Percentiles rank a stretch among this genome's conserved stretches.
These are phyloP conservation scores for Escallonia rubra DNA, from an alignment of 129 eudicot genomes.

Conservation along the genomic window DNA sequence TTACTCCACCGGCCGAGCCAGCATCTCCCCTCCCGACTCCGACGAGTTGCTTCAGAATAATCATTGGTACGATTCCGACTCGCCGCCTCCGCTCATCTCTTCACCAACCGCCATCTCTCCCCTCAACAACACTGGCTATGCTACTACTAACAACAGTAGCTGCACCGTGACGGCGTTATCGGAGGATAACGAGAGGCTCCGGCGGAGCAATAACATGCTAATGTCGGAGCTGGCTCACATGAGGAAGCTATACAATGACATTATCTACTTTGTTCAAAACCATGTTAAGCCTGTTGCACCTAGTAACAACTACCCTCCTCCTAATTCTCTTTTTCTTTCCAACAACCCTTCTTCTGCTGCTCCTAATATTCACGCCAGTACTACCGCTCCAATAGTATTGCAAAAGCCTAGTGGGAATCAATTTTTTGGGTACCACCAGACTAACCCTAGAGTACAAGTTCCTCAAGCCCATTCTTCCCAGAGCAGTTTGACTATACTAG, in stretches of 20 bases:
- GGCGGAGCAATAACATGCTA: slow-evolving; percentile 77
- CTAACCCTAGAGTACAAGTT: slow-evolving; percentile 15
- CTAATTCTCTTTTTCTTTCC: slow-evolving; percentile 22
- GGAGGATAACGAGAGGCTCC: slow-evolving; percentile 76
- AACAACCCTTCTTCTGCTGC: slow-evolving; percentile 8
- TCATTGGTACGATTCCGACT: slow-evolving; percentile 32
- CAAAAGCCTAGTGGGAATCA: slow-evolving; percentile 24
- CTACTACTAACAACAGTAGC: no score
- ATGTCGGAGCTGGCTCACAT: slow-evolving; percentile 86
- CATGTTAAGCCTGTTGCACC: slow-evolving; percentile 88
- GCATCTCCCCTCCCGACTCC: slow-evolving; percentile 81
- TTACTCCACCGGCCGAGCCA: slow-evolving; percentile 35
- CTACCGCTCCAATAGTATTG: not conserved
- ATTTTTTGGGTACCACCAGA: slow-evolving; percentile 20
- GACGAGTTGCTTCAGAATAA: slow-evolving; percentile 34
- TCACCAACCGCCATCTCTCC: slow-evolving; percentile 15
- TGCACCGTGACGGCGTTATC: slow-evolving; percentile 58
- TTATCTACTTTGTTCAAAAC: slow-evolving; percentile 89
- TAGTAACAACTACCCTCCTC: slow-evolving; percentile 45
- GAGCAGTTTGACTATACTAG: slow-evolving; percentile 15
- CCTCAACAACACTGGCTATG: slow-evolving; percentile 1
- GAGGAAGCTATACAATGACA: slow-evolving; percentile 86
- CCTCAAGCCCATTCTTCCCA: slow-evolving; percentile 15
- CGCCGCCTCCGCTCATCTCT: slow-evolving; percentile 53
- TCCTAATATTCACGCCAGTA: slow-evolving; percentile 1